These are phyloP conservation scores for Penicillium sp. DNA, from an alignment of 2,329 filamentous ascomycete species.

Conservation along the genomic window DNA sequence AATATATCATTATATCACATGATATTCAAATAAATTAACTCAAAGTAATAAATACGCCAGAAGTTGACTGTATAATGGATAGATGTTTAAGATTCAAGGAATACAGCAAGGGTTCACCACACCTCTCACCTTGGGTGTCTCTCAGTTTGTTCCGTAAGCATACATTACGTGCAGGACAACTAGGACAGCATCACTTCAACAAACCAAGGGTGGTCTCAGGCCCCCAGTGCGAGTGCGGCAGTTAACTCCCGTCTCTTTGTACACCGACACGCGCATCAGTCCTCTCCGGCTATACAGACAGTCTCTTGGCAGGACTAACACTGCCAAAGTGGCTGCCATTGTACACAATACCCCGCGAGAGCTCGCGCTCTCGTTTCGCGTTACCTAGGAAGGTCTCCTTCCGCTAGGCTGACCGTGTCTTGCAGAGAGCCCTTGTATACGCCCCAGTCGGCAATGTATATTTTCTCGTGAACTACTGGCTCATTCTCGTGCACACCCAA, in stretches of 20 bases:
- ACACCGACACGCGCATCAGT: neutral
- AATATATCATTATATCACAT: too few relatives aligned
- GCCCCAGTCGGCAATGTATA: constrained; percentile 9
- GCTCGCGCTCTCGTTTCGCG: constrained; percentile 10
- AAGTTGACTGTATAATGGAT: too few relatives aligned
- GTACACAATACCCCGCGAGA: constrained; percentile 11
- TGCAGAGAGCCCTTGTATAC: constrained; percentile 11
- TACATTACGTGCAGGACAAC: neutral
- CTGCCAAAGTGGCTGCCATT: constrained; percentile 15
- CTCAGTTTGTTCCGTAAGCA: too few relatives aligned
- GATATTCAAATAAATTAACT: too few relatives aligned
- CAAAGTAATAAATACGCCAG: too few relatives aligned
- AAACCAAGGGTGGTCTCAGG: constrained; percentile 1
- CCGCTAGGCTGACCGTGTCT: constrained; percentile 10
- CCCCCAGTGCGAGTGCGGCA: constrained; percentile 13
- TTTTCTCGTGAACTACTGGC: too few relatives aligned
- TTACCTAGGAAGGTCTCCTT: constrained; percentile 5
- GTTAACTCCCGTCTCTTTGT: constrained; percentile 1
- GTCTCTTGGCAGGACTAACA: constrained; percentile 1
- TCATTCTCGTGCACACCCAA: too few relatives aligned
- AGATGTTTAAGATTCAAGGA: too few relatives aligned
- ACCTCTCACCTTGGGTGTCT: too few relatives aligned
- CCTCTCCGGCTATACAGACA: neutral
- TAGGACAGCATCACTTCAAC: constrained; percentile 12
- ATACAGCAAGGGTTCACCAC: too few relatives aligned